Percentiles rank a stretch among this genome's conserved stretches.
phyloP scores from a whole-genome alignment of 106 monocot genomes.

The Allium fistulosum region DNA sequence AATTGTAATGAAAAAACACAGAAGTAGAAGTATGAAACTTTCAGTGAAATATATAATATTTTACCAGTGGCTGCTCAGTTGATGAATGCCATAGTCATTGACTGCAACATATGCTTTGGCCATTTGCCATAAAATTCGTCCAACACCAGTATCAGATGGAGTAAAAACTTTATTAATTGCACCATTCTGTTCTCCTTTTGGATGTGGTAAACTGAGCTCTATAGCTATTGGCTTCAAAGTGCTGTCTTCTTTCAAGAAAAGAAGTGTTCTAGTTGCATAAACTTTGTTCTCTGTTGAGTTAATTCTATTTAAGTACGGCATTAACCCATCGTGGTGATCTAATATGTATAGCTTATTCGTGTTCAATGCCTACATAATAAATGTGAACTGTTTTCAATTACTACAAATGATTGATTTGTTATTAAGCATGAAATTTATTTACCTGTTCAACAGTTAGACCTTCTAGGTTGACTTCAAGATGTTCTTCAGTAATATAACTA shows the following conservation, averaged over 20 bases:
- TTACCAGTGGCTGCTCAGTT: constrained; percentile 39
- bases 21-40: neutral
- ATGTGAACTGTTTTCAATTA: no score
- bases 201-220: constrained; percentile 12
- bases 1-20: neutral
- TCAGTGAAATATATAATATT: neutral
- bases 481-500: constrained; percentile 35
- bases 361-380: constrained; percentile 12
- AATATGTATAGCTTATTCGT: constrained; percentile 21
- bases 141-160: neutral
- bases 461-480: constrained; percentile 32
- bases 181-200: constrained; percentile 10
- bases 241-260: constrained; percentile 30
- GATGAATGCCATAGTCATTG: constrained; percentile 27
- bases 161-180: constrained; percentile 9
- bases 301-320: constrained; percentile 25
- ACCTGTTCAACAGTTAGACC: constrained; percentile 42
- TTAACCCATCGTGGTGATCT: constrained; percentile 24
- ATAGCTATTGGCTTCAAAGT: constrained; percentile 13
- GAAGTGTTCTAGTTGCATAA: constrained; percentile 33
- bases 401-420: neutral
- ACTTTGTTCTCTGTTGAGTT: constrained; percentile 20
- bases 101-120: constrained; percentile 10
- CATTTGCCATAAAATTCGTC: constrained; percentile 2
- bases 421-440: neutral